Base-by-base conservation (phyloP, 2,329 filamentous ascomycete species). In the Fusarium succisae region DNA sequence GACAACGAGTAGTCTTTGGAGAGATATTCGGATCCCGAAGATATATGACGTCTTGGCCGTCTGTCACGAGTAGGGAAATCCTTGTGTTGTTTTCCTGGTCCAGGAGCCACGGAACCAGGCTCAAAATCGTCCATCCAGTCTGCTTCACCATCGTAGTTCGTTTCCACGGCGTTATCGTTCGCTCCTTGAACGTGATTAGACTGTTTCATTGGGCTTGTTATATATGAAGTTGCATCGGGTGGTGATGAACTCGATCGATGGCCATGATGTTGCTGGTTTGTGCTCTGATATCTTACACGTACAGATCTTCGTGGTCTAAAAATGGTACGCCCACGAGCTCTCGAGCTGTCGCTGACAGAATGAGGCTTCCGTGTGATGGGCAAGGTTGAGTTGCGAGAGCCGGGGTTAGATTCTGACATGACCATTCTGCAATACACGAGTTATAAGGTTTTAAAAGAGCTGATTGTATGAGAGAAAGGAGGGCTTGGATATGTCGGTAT, bases 381-480 rank as follows among this genome's bases (percentile, higher is more conserved):
- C 47, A 72, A 66, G n/a, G 70, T 63, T 62, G 65, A 65, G 64
- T 74, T 50, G 64, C 69, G 66, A 64, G 72, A 70, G 61, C 78
- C 75, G 28, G 75, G 66, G 48, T 80, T 80, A 71, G 80, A 78
- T 76, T 79, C 73, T 73, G 77, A 58, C 37, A 72, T 63, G 72
- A 72, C 73, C 81, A 83, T 83, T 51, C 43, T 77, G 65, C 11
- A 54, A 61, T 30, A 14, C 61, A 56, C 47, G 63, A 60, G n/a
- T 54, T 32, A 63, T 59, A 62, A 26, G 24, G 53, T 74, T 69
- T 74, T 66, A 66, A 72, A 72, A 61, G 70, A 58, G 45, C 64
- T 79, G 77, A 75, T 66, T 76, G 77, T 69, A 71, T 74, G 55
- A 50, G 37, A 38, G 12, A 50, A 61, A 57, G 41, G 38, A 35